Evolutionary conservation across 257 asterid genomes (phyloP).

Genomic region (Petunia secreta): DNA sequence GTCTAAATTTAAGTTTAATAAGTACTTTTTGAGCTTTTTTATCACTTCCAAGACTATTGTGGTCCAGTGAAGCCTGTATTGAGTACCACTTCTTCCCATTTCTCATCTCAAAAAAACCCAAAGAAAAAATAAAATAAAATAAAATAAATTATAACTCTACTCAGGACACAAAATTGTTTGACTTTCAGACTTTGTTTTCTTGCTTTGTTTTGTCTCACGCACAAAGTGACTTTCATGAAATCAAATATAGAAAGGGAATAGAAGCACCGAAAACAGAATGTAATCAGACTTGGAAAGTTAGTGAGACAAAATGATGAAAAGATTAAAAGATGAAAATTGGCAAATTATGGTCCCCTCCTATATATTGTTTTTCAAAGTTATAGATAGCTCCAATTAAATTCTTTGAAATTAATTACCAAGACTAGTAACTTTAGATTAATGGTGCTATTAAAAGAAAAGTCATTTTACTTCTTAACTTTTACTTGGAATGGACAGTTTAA

Average conservation of each 20-base stretch:
- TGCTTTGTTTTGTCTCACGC: neutral
- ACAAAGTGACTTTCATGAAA: conserved; percentile 33
- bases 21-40: neutral
- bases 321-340: neutral
- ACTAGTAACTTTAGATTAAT: neutral
- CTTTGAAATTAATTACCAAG: neutral
- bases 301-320: conserved; percentile 20
- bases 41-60: conserved; percentile 36
- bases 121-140: neutral
- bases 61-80: conserved; percentile 45
- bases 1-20: neutral
- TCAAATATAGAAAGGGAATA: conserved; percentile 41
- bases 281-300: conserved; percentile 39
- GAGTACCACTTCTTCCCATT: conserved; percentile 41
- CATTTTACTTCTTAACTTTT: neutral
- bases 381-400: neutral
- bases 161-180: neutral
- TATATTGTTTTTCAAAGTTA: neutral
- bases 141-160: neutral
- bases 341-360: conserved; percentile 1
- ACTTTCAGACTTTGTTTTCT: conserved; percentile 17
- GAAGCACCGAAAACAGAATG: conserved; percentile 53
- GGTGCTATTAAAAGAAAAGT: neutral
- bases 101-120: conserved; percentile 24
- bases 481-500: neutral